Evolutionary conservation across 139 green algal genomes (phyloP), one percentile per base, ranked within the genome.

Genomic region (Volvox africanus): DNA sequence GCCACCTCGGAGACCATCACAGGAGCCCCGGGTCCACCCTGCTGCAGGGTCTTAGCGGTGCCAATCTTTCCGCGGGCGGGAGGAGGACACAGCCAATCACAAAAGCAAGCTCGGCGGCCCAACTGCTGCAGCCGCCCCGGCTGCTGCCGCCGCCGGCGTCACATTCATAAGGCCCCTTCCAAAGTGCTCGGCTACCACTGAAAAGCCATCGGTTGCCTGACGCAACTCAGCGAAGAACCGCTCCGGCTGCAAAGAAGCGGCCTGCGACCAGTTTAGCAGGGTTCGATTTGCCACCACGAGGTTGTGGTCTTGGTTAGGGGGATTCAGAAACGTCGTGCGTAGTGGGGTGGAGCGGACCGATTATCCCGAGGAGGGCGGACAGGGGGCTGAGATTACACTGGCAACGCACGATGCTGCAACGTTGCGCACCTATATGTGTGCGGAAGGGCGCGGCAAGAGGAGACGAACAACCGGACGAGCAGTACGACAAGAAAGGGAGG

Each of bases 181-280:
- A 93, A 99, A 98, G 89, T 97, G 96, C 30, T 99, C 97, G 0
- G 97, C 97, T 36, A 99, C 96, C 62, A 99, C 96, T 32, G 71
- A 84, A 92, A 99, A 99, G 19, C 97, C 97, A 87, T 99, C 96
- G 0, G 93, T 90, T 6, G 94, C 94, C 68, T 95, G 93, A n/a
- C 95, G 93, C 76, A 99, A 96, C 93, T 98, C 95, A 26, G 94
- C 96, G 95, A 99, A 99, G 93, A 99, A 99, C 17, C 95, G 92
- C 92, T 99, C 98, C 85, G 98, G 96, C 86, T 95, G 83, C 65
- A 92, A 35, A 1, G 90, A 88, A 0, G 85, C 82, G 28, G 62
- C 78, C 68, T 87, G 88, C 0, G n/a, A 22, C 36, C 50, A 21
- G 14, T 30, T n/a, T 6, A 18, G 26, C 30, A 20, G 28, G 71